Conservation (phyloP, 2,329 filamentous ascomycete genomes). For the Paraconiothyrium sp. region DNA sequence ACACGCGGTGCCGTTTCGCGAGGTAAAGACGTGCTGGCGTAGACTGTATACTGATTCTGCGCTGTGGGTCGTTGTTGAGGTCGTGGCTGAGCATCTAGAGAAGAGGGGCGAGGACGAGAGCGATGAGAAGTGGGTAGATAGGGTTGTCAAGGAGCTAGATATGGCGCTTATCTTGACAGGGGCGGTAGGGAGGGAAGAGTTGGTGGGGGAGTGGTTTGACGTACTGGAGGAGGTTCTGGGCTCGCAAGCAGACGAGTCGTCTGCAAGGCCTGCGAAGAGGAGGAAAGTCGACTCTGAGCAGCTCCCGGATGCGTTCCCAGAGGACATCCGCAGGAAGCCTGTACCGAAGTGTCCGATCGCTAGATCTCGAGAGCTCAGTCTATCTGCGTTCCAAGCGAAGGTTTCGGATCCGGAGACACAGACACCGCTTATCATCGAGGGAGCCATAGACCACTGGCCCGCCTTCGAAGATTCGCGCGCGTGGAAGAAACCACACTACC, state of each 20-base stretch:
- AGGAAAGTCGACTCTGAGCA: slow-evolving; percentile 23
- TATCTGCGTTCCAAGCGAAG: slow-evolving; percentile 42
- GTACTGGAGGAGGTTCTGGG: slow-evolving; percentile 52
- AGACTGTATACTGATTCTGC: slow-evolving; percentile 76
- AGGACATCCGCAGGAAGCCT: slow-evolving; percentile 18
- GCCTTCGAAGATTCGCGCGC: slow-evolving; percentile 68
- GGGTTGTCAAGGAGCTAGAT: slow-evolving; percentile 74
- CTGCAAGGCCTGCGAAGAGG: slow-evolving; percentile 26
- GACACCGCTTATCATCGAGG: slow-evolving; percentile 73
- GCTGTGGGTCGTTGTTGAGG: slow-evolving; percentile 66
- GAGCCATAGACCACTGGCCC: slow-evolving; percentile 76
- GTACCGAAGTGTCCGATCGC: slow-evolving; percentile 32
- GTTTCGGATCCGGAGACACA: slow-evolving; percentile 32
- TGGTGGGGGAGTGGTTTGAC: slow-evolving; percentile 60
- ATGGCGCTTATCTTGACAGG: slow-evolving; percentile 78
- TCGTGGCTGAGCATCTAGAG: slow-evolving; percentile 29
- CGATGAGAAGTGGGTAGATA: slow-evolving; percentile 59
- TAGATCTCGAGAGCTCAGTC: slow-evolving; percentile 28
- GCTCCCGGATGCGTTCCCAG: slow-evolving; percentile 28
- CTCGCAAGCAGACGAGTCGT: slow-evolving; percentile 1
- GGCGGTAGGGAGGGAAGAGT: slow-evolving; percentile 37
- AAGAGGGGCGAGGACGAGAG: slow-evolving; percentile 20
- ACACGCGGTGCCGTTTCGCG: slow-evolving; percentile 73
- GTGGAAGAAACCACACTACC: slow-evolving; percentile 80
- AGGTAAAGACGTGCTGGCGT: slow-evolving; percentile 74